These are phyloP conservation scores for Fusarium longipes DNA, from an alignment of 2,329 filamentous ascomycete species.

Conservation along the genomic window DNA sequence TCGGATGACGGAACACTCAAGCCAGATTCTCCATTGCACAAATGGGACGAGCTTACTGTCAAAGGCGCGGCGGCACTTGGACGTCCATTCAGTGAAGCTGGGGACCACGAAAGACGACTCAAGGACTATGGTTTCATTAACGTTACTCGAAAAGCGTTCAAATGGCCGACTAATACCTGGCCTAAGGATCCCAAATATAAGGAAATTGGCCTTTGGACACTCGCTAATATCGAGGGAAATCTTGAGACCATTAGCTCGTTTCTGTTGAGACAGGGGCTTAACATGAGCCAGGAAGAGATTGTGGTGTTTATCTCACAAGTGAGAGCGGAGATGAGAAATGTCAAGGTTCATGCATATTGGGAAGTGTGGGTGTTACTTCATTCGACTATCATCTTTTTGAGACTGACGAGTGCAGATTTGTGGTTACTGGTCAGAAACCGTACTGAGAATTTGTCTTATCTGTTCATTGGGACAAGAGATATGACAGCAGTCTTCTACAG, in stretches of 20 bases:
- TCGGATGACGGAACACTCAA: constrained; percentile 31
- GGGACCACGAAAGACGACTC: constrained; percentile 20
- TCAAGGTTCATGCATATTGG: constrained; percentile 18
- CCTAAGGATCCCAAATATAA: constrained; percentile 27
- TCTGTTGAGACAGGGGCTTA: constrained; percentile 7
- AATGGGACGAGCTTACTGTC: constrained; percentile 26
- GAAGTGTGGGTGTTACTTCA: constrained; percentile 8
- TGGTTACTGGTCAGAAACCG: constrained; percentile 25
- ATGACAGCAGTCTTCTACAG: no score
- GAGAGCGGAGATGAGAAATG: constrained; percentile 21
- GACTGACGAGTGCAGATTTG: not conserved
- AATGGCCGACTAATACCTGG: constrained; percentile 28
- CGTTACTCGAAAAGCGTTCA: not conserved
- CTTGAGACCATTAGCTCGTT: constrained; percentile 14
- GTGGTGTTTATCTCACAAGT: constrained; percentile 11
- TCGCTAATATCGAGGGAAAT: constrained; percentile 22
- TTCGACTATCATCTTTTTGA: accelerated
- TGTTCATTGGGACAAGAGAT: not conserved
- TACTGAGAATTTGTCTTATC: not conserved
- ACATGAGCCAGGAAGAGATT: constrained; percentile 24
- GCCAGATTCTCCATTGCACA: not conserved
- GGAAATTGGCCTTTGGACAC: constrained; percentile 25
- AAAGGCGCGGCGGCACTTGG: constrained; percentile 18
- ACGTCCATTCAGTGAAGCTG: constrained; percentile 3
- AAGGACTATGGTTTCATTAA: constrained; percentile 21